Percentiles rank a stretch among this genome's conserved stretches.
Conservation (phyloP, 768 basidiomycete genomes). For the Suillus cothurnatus region DNA sequence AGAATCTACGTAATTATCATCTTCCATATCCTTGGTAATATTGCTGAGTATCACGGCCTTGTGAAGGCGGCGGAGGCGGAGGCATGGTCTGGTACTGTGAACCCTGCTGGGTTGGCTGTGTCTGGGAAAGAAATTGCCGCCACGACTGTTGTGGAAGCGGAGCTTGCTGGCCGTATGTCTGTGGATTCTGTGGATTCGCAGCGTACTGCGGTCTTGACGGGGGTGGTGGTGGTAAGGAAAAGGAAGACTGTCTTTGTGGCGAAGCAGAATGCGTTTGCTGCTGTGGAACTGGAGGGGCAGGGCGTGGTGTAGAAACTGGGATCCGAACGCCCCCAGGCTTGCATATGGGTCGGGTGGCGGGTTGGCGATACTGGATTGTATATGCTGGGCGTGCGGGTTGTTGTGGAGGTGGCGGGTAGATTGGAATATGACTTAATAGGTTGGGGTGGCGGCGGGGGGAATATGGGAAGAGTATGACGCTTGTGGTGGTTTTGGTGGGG, state of each 20-base stretch:
- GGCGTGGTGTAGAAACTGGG: slow-evolving; percentile 11
- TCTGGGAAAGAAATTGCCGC: slow-evolving; percentile 25
- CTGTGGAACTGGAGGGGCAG: slow-evolving; percentile 19
- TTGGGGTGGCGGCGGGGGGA: slow-evolving; percentile 15
- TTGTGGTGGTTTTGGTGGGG: slow-evolving; percentile 32
- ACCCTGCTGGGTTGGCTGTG: slow-evolving; percentile 22
- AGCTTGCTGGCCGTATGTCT: slow-evolving; percentile 23
- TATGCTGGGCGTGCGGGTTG: slow-evolving; percentile 28
- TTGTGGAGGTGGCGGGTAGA: slow-evolving; percentile 25
- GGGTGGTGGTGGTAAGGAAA: slow-evolving; percentile 20
- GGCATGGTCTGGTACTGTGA: slow-evolving; percentile 30
- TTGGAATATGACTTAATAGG: slow-evolving; percentile 26
- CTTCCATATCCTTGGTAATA: slow-evolving; percentile 36
- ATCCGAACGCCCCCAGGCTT: slow-evolving; percentile 29
- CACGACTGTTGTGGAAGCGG: slow-evolving; percentile 27
- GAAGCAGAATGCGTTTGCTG: slow-evolving; percentile 22
- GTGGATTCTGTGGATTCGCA: slow-evolving; percentile 9
- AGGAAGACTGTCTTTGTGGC: slow-evolving; percentile 29
- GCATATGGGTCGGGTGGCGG: slow-evolving; percentile 40
- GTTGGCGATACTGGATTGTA: slow-evolving; percentile 19
- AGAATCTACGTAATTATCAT: slow-evolving; percentile 12
- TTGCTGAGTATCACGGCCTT: slow-evolving; percentile 27
- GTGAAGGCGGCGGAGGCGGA: slow-evolving; percentile 35
- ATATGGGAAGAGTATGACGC: slow-evolving; percentile 23
- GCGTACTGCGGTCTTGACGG: slow-evolving; percentile 25